Conservation (phyloP, 73 alveolate species). For the Breviolum minutum region DNA sequence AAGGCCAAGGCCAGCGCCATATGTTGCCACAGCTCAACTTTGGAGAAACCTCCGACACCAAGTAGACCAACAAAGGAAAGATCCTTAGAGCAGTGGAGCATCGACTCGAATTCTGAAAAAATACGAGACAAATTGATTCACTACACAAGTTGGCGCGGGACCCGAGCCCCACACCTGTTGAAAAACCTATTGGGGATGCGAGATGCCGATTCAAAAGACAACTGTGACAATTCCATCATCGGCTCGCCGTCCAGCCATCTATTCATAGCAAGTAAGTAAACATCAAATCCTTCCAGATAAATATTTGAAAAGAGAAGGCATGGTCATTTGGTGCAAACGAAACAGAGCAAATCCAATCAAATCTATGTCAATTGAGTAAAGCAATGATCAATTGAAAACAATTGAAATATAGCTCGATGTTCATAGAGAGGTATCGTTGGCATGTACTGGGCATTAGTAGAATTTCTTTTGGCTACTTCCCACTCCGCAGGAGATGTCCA, state of each 20-base stretch:
- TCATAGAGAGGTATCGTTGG: no score
- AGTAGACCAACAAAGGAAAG: constrained; percentile 41
- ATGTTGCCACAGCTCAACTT: constrained; percentile 82
- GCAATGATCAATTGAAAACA: background rate
- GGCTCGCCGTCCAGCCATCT: no score
- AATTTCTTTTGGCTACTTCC: no score
- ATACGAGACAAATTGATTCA: background rate
- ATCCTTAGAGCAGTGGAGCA: background rate
- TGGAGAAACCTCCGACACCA: constrained; percentile 81
- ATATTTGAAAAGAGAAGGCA: no score
- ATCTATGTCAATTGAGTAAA: background rate
- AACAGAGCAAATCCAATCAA: background rate
- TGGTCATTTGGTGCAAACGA: background rate
- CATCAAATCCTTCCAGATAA: no score
- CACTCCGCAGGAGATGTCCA: no score
- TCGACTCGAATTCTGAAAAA: background rate
- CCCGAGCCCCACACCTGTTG: constrained; percentile 27
- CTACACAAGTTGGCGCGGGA: background rate
- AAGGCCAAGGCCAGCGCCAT: constrained; percentile 8
- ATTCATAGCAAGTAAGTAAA: no score
- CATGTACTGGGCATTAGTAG: no score
- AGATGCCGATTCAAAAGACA: no score
- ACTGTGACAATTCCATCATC: no score
- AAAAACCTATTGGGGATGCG: background rate
- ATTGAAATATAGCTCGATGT: no score